phyloP scores from a whole-genome alignment of 2,329 filamentous ascomycete species.

The Diaporthe ilicicola region DNA sequence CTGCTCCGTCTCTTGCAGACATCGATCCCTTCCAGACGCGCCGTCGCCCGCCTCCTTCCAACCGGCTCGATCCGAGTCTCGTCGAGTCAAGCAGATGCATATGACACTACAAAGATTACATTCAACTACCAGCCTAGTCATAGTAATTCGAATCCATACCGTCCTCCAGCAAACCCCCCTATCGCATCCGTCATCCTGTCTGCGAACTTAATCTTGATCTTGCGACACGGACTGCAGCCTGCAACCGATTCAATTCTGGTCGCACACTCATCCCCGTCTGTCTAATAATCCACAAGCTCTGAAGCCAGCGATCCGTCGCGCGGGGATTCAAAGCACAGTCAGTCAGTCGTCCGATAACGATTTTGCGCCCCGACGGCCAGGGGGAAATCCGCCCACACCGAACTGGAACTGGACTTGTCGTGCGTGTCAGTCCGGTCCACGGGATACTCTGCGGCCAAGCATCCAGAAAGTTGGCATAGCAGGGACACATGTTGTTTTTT shows the following conservation, averaged over 20 bases:
- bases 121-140: conserved; percentile 10
- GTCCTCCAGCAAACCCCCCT: not conserved
- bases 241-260: conserved; percentile 22
- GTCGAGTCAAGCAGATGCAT: conserved; percentile 23
- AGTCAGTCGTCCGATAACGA: conserved; percentile 22
- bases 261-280: not conserved
- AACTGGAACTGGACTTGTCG: conserved; percentile 7
- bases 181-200: not conserved
- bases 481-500: conserved; percentile 7
- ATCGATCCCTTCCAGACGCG: conserved; percentile 10
- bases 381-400: conserved; percentile 6
- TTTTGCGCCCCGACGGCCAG: conserved; percentile 13
- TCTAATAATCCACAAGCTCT: not conserved
- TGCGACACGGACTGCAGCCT: conserved; percentile 3
- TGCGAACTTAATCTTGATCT: not conserved
- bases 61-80: conserved; percentile 1
- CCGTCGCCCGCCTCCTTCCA: not conserved
- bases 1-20: conserved; percentile 8
- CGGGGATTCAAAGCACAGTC: not conserved
- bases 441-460: not conserved
- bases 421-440: conserved; percentile 10
- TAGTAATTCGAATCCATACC: conserved; percentile 25
- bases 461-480: conserved; percentile 14
- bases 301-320: not conserved
- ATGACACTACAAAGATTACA: not conserved